phyloP scores from a whole-genome alignment of 345 rosid genomes.

The Cardamine occulta region DNA sequence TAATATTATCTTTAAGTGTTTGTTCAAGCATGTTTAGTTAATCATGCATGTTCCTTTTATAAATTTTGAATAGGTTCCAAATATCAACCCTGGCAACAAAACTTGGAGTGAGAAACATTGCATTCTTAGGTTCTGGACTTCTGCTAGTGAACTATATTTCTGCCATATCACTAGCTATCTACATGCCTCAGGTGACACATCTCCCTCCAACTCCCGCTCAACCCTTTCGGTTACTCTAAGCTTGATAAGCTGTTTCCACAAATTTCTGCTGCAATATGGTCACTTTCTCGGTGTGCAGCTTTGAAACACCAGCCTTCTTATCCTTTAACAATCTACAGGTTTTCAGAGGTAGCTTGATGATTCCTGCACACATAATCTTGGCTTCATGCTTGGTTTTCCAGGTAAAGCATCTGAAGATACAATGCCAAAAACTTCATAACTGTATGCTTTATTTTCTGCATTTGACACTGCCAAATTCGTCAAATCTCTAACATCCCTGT shows the following conservation, averaged over 20 bases:
- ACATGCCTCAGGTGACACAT: constrained; percentile 80
- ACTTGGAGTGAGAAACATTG: constrained; percentile 94
- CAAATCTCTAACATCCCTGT: constrained; percentile 8
- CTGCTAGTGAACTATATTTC: constrained; percentile 78
- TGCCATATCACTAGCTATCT: constrained; percentile 73
- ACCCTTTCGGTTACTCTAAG: constrained; percentile 21
- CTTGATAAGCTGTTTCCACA: background rate
- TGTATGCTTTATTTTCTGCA: background rate
- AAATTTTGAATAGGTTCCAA: constrained; percentile 64
- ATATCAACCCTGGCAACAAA: constrained; percentile 91
- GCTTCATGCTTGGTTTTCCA: constrained; percentile 82
- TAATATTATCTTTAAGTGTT: background rate
- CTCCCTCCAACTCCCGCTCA: constrained; percentile 24
- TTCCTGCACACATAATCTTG: constrained; percentile 70
- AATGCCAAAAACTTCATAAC: background rate
- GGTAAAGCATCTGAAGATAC: constrained; percentile 49
- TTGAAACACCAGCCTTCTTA: background rate
- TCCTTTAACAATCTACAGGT: constrained; percentile 55
- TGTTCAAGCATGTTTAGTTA: constrained; percentile 10
- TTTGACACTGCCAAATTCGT: constrained; percentile 11
- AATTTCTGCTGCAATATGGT: background rate
- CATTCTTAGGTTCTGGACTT: constrained; percentile 87
- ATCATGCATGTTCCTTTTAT: background rate
- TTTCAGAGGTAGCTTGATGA: constrained; percentile 76
- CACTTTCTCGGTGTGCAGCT: constrained; percentile 12